Evolutionary conservation across 2,329 filamentous ascomycete genomes (phyloP), one percentile per base, ranked within the genome.

Genomic region (Gaeumannomyces tritici): DNA sequence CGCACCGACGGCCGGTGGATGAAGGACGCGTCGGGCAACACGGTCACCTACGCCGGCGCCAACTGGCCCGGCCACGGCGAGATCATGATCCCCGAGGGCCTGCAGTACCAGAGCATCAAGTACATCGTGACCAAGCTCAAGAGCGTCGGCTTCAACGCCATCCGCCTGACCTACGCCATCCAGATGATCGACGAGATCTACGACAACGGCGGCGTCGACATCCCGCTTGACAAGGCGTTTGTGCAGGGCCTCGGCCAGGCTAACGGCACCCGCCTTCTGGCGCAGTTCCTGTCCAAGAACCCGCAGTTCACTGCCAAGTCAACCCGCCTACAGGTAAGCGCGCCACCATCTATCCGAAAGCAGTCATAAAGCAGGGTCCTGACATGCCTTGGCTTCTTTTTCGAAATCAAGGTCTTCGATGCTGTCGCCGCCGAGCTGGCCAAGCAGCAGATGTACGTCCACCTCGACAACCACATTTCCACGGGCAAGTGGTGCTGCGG

Each of bases 41-140:
- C 74, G 42, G 72, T 84, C 42, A 79, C 75, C 8, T 79, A 81
- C 62, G 83, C 80, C 4, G 84, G 84, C 0, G 78, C 79, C 15
- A 88, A 88, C 66, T 88, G 84, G 85, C 83, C 84, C 0, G 85
- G 83, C 0, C 79, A 82, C 21, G 79, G 78, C 57, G 83, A 86
- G 57, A 78, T 81, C n/a, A 87, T 88, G 84, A 76, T 88, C 0
- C 85, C 84, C 0, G 85, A 88, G 65, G 85, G 85, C 4, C 76
- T 88, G 2, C 83, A 86, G 69, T 86, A 86, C 70, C 79, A 80
- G 47, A 86, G 84, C 0, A 76, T 88, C 59, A 73, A 76, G 51
- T 73, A 71, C 9, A 81, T 88, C 47, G 79, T 86, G 0, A 71
- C 77, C 4, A 80, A 80, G 71, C 78, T 87, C 67, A 85, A 84